Conservation (phyloP, 2,329 filamentous ascomycete genomes). For the Ophiostoma pallidulum region DNA sequence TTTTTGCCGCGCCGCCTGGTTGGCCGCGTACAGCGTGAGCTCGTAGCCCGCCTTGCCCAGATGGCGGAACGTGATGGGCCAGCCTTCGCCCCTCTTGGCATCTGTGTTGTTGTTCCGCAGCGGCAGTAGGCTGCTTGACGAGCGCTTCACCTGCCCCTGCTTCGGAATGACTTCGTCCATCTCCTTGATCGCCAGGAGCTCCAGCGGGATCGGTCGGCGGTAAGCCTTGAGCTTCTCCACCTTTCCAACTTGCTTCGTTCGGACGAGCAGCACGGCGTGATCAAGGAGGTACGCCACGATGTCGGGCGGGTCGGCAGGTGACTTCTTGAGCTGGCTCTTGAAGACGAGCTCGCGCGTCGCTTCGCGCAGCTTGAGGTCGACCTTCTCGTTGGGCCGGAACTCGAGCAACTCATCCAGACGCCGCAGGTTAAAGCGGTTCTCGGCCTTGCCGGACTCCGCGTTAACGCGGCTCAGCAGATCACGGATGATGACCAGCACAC, state of each 20-base stretch:
- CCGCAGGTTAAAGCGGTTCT: conserved; percentile 94
- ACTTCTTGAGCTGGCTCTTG: conserved; percentile 91
- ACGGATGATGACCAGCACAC: conserved; percentile 77
- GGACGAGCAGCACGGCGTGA: conserved; percentile 84
- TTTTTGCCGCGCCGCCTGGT: conserved; percentile 79
- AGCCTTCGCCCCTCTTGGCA: conserved; percentile 62
- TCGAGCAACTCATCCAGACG: conserved; percentile 86
- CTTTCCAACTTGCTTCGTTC: conserved; percentile 87
- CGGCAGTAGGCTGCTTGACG: conserved; percentile 67
- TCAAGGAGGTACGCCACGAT: conserved; percentile 95
- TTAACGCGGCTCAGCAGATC: conserved; percentile 85
- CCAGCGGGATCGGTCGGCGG: conserved; percentile 81
- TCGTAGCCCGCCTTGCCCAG: conserved; percentile 94
- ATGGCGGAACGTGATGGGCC: conserved; percentile 93
- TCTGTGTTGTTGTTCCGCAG: conserved; percentile 38
- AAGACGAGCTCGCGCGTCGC: conserved; percentile 88
- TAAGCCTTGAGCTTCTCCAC: conserved; percentile 92
- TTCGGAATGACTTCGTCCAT: conserved; percentile 94
- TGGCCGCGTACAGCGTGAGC: conserved; percentile 77
- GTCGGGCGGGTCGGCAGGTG: conserved; percentile 75
- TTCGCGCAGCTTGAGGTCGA: conserved; percentile 89
- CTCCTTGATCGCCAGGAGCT: conserved; percentile 84
- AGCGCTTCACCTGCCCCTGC: conserved; percentile 69
- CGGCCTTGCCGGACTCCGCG: conserved; percentile 88
- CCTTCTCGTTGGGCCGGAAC: conserved; percentile 80